Percentiles rank a stretch among this genome's conserved stretches.
Evolutionary conservation across 176 grass and related monocot genomes (phyloP).

Genomic region (Zoysia pacifica): DNA sequence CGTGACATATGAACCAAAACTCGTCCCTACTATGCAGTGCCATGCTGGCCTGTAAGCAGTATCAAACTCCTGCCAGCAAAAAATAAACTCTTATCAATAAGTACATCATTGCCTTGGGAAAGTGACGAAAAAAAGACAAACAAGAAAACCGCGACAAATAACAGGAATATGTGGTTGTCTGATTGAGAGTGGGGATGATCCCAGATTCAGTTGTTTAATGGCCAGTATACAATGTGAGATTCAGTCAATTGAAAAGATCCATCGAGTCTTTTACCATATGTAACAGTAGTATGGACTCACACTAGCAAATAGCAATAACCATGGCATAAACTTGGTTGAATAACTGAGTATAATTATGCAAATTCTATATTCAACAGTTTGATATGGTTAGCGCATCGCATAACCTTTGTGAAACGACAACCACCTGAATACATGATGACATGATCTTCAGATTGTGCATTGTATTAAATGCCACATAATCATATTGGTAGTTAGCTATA

Average conservation of each 20-base stretch:
- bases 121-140: conserved; percentile 26
- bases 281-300: not conserved
- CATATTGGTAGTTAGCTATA: conserved; percentile 37
- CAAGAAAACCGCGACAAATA: conserved; percentile 17
- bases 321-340: not conserved
- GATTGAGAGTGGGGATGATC: not conserved
- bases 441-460: not conserved
- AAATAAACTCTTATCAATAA: conserved; percentile 30
- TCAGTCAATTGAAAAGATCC: not conserved
- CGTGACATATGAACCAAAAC: conserved; percentile 95
- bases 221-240: too few species aligned
- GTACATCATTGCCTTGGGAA: not conserved
- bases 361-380: not conserved
- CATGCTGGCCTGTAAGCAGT: conserved; percentile 84
- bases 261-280: not conserved
- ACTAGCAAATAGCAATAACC: not conserved
- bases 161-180: conserved; percentile 1
- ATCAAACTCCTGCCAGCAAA: conserved; percentile 81
- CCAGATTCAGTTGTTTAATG: not conserved
- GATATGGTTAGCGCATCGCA: not conserved
- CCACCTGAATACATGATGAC: conserved; percentile 27
- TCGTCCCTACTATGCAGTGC: conserved; percentile 98
- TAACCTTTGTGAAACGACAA: conserved; percentile 29
- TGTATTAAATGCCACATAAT: conserved; percentile 13
- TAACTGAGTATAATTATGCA: not conserved